Base-by-base conservation (phyloP, 2,329 filamentous ascomycete species). In the Calcarisporium arbuscula region DNA sequence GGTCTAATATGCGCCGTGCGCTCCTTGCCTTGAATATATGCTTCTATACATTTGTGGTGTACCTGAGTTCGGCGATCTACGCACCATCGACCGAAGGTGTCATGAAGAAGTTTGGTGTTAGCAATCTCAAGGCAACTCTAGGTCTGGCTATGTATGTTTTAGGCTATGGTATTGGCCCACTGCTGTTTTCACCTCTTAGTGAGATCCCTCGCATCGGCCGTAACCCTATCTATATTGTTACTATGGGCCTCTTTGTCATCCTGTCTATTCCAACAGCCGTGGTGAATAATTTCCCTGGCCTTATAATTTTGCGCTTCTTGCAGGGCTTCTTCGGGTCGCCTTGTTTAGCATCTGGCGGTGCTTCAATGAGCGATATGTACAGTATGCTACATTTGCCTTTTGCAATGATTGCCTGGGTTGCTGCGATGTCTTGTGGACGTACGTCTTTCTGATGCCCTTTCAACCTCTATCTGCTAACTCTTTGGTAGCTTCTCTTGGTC, bases 301-400 rank as follows among this genome's bases (percentile, higher is more conserved):
- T 86, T 8, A 66, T 82, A 44, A 72, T 80, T 4, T 60, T 78
- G 3, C 67, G 78, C 2, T 81, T 81, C 54, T 54, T 81, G 4
- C 73, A 75, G 38, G 78, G 77, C 1, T 79, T 82, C 61, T 78
- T 81, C 43, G 77, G 78, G 6, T 73, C 67, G 5, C 80, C 79
- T 0, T 77, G 72, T 50, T 58, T 85, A 5, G 78, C 78, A 0
- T 80, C 69, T 1, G 69, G 68, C 6, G 68, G 61, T 14, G 70
- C 69, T 2, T 65, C 68, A 0, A 56, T 72, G 1, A 61, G 62
- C 31, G 70, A 74, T 40, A 67, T 73, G 49, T 77, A 72, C 46
- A 68, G 62, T 9, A 50, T 62, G 6, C 50, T 59, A 18, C 54
- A 61, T 19, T 49, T 65, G 2, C 58, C 64, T 3, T 66, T 65